phyloP scores from a whole-genome alignment of 106 monocot species.

The Apostasia ramifera region DNA sequence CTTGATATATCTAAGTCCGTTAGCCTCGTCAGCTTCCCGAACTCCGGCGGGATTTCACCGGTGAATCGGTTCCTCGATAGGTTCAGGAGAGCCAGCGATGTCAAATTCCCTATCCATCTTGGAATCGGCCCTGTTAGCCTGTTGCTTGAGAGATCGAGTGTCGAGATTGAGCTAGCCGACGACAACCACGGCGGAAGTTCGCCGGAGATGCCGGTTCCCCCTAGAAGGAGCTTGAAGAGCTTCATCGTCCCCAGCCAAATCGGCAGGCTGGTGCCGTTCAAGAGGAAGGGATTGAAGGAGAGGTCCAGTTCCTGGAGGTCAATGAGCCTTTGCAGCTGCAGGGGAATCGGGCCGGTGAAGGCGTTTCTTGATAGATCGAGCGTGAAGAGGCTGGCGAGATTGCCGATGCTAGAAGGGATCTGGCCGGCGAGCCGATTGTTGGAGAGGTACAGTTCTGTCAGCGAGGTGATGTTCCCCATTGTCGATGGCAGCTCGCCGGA shows the following conservation, averaged over 20 bases:
- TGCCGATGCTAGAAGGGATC: slow-evolving; percentile 21
- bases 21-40: slow-evolving; percentile 27
- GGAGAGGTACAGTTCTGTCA: slow-evolving; percentile 11
- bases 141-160: slow-evolving; percentile 46
- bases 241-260: slow-evolving; percentile 28
- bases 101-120: slow-evolving; percentile 46
- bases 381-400: slow-evolving; percentile 7
- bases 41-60: slow-evolving; percentile 30
- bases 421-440: slow-evolving; percentile 22
- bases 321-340: slow-evolving; percentile 3
- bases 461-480: slow-evolving; percentile 13
- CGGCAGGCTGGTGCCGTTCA: slow-evolving; percentile 13
- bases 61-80: slow-evolving; percentile 31
- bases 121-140: slow-evolving; percentile 31
- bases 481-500: slow-evolving; percentile 18
- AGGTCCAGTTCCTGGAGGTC: slow-evolving; percentile 28
- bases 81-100: slow-evolving; percentile 34
- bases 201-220: slow-evolving; percentile 34
- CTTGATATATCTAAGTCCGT: slow-evolving; percentile 30
- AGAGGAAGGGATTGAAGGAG: slow-evolving; percentile 20
- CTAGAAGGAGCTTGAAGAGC: slow-evolving; percentile 27
- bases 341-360: slow-evolving; percentile 29
- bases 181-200: slow-evolving; percentile 30
- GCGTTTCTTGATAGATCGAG: slow-evolving; percentile 24
- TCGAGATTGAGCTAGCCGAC: slow-evolving; percentile 21